These are phyloP conservation scores for Micromonas commoda DNA, from an alignment of 139 green algal species.

Conservation along the genomic window DNA sequence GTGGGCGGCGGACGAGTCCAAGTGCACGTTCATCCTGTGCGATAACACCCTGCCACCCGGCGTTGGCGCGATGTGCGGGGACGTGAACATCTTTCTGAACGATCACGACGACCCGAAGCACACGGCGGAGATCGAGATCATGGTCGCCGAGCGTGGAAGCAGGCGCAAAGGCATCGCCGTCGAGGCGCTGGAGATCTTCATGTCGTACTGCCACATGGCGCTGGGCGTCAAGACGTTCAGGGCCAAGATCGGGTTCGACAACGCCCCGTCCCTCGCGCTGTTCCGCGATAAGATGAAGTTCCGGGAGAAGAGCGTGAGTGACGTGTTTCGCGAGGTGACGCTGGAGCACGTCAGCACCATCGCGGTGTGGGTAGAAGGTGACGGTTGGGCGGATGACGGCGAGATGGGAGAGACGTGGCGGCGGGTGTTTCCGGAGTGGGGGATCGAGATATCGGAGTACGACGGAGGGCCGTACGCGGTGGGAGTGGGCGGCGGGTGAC, in stretches of 20 bases:
- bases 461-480: too few species aligned
- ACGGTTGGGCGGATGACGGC: neutral
- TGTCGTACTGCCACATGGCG: conserved; percentile 15
- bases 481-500: too few species aligned
- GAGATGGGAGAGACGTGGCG: neutral
- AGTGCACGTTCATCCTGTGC: conserved; percentile 38
- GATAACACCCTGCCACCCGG: neutral
- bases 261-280: conserved; percentile 23
- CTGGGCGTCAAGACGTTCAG: conserved; percentile 18
- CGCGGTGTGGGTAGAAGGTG: neutral
- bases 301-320: neutral
- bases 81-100: conserved; percentile 38
- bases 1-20: conserved; percentile 31
- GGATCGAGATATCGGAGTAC: too few species aligned
- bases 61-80: conserved; percentile 22
- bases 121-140: conserved; percentile 33
- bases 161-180: conserved; percentile 26
- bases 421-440: too few species aligned
- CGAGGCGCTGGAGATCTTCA: conserved; percentile 34
- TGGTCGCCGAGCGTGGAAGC: conserved; percentile 21
- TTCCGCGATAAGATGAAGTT: conserved; percentile 26
- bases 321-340: neutral
- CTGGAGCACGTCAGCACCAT: neutral
- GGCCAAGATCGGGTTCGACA: conserved; percentile 33
- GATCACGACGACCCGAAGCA: conserved; percentile 20